Conservation (phyloP, 306 rosid genomes). For the Glycine soja region DNA sequence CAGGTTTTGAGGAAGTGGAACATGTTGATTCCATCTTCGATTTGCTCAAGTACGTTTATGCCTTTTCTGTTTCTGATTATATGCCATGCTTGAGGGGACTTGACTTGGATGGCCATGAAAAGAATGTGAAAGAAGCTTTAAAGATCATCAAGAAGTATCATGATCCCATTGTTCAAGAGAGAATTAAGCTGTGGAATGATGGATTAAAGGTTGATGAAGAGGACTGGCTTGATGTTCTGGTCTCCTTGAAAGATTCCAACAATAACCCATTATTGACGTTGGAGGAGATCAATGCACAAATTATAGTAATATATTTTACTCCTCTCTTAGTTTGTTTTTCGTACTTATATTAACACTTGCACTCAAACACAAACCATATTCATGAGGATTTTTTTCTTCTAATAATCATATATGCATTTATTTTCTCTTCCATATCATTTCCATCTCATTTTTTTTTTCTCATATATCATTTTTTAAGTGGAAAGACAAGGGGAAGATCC, state of each 20-base stretch:
- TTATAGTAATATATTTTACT: no score
- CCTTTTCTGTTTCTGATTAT: slow-evolving; percentile 52
- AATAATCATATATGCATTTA: no score
- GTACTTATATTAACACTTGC: no score
- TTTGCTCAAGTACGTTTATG: slow-evolving; percentile 35
- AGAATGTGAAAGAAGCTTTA: slow-evolving; percentile 38
- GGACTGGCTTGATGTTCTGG: slow-evolving; percentile 57
- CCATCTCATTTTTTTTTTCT: no score
- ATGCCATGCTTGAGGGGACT: slow-evolving; percentile 52
- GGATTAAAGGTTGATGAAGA: slow-evolving; percentile 44
- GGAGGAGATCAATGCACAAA: slow-evolving; percentile 56
- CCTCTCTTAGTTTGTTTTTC: no score
- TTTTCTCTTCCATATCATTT: no score
- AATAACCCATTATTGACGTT: slow-evolving; percentile 40
- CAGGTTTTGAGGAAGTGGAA: no score
- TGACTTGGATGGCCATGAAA: slow-evolving; percentile 53
- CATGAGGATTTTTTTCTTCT: no score
- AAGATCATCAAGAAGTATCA: slow-evolving; percentile 34
- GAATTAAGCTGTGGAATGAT: slow-evolving; percentile 47
- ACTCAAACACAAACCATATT: no score
- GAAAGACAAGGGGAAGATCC: no score
- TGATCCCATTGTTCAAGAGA: slow-evolving; percentile 48
- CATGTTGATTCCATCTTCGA: neutral
- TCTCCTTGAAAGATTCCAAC: slow-evolving; percentile 45
- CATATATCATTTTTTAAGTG: no score